Conservation (phyloP, 257 asterid genomes). For the Lavandula angustifolia region DNA sequence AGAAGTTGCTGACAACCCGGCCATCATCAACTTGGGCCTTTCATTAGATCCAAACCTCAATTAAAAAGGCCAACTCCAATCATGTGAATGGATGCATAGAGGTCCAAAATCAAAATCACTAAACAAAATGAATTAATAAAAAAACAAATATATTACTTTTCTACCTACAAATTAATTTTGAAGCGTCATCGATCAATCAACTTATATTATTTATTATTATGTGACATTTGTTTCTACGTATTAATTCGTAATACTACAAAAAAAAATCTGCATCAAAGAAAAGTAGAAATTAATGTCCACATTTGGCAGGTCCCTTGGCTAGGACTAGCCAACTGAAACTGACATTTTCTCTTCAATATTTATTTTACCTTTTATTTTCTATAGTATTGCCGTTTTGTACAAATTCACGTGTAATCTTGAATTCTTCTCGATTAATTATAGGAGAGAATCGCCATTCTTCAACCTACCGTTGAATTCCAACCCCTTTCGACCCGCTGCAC, state of each 20-base stretch:
- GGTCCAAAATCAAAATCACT: too few species aligned
- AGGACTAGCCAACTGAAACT: background rate
- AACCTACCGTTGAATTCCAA: too few species aligned
- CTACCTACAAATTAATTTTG: background rate
- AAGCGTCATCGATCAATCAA: background rate
- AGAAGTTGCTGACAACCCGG: conserved; percentile 96
- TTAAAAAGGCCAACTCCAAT: too few species aligned
- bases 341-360: background rate
- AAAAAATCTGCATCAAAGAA: conserved; percentile 29
- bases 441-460: too few species aligned
- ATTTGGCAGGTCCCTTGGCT: conserved; percentile 19
- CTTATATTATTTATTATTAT: background rate
- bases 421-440: background rate
- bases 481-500: too few species aligned
- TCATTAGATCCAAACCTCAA: too few species aligned
- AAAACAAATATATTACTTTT: too few species aligned
- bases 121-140: too few species aligned
- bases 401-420: conserved; percentile 8
- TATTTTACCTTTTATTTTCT: too few species aligned
- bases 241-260: background rate
- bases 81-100: too few species aligned
- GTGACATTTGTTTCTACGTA: background rate
- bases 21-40: conserved; percentile 95
- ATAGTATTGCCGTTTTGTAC: background rate
- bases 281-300: conserved; percentile 22